Base-by-base conservation (phyloP, 805 yeast genomes). In the Candida adriatica region DNA sequence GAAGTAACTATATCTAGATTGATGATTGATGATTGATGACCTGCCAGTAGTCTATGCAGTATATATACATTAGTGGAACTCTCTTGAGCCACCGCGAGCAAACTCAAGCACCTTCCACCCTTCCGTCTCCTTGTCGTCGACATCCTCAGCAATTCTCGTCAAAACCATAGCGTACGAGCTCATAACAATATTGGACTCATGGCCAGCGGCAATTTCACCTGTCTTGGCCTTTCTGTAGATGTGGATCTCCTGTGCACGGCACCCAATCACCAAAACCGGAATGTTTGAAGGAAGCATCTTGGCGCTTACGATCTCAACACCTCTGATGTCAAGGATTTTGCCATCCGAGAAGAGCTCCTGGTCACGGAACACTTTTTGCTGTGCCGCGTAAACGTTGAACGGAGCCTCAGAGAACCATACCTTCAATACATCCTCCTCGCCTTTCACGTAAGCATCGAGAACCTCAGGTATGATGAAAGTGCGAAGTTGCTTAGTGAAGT, bases 391-490 rank as follows among this genome's bases (percentile, higher is more conserved):
- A 38, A 92, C 94, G 56, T 90, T 90, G 64, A 63, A 90, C 26
- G 98, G 96, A 18, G 97, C 97, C 62, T 92, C 98, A 30, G 94
- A 79, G 38, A 92, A 74, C 99, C 99, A 92, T 48, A 67, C 64
- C 58, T 88, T 84, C 55, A 92, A 69, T 14, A 79, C 79, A 30
- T 68, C 69, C 42, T 79, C 90, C 48, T 92, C 96, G 43, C 95
- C 95, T 46, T 81, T 81, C 38, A 85, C 85, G 60, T 87, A 88
- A 6, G 97, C 96, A 53, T 92, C 99, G 51, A 92, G 66, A 21
- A 92, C 75, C 59, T 92, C 99, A 8, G 99, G 98, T 35, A 92
- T 75, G 41, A 92, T 84, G 61, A 79, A 92, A 51, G 86, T 90
- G 57, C 97, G 80, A 51, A 90, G 68, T 37, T 90, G 88, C 45